Evolutionary conservation across 192 early-diverging fungal species (phyloP).

Genomic region (Umbelopsis sp.): DNA sequence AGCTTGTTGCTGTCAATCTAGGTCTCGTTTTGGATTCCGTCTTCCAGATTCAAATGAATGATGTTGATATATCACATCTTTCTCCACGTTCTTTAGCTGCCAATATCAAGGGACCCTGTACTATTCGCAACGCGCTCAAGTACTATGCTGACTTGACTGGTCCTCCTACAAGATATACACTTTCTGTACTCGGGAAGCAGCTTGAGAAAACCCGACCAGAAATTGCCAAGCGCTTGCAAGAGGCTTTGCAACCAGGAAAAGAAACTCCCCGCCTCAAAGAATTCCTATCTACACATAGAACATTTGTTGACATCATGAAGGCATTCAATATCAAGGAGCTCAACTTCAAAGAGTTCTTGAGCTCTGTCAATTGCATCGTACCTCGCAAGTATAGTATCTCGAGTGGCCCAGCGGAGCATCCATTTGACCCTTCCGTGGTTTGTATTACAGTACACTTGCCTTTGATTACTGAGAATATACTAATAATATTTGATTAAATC

Average conservation of each 20-base stretch:
- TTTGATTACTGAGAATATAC: constrained; percentile 79
- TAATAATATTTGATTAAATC: constrained; percentile 75
- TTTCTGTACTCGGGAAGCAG: constrained; percentile 7
- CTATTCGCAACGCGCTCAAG: constrained; percentile 49
- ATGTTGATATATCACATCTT: constrained; percentile 6
- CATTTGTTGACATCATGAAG: constrained; percentile 30
- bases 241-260: constrained; percentile 13
- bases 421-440: constrained; percentile 19
- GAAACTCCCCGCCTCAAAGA: constrained; percentile 20
- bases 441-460: constrained; percentile 58
- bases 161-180: constrained; percentile 35
- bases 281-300: constrained; percentile 31
- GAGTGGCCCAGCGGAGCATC: constrained; percentile 57
- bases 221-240: constrained; percentile 9
- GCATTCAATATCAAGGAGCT: constrained; percentile 33
- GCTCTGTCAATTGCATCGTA: constrained; percentile 49
- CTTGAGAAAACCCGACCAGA: constrained; percentile 6
- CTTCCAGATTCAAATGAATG: constrained; percentile 41
- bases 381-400: constrained; percentile 90
- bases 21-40: constrained; percentile 53
- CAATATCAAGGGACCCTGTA: constrained; percentile 47
- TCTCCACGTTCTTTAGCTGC: constrained; percentile 53
- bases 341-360: constrained; percentile 45
- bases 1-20: constrained; percentile 43
- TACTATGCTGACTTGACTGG: constrained; percentile 52